These are phyloP conservation scores for Solanum arcanum DNA, from an alignment of 257 asterid genomes.

Conservation along the genomic window DNA sequence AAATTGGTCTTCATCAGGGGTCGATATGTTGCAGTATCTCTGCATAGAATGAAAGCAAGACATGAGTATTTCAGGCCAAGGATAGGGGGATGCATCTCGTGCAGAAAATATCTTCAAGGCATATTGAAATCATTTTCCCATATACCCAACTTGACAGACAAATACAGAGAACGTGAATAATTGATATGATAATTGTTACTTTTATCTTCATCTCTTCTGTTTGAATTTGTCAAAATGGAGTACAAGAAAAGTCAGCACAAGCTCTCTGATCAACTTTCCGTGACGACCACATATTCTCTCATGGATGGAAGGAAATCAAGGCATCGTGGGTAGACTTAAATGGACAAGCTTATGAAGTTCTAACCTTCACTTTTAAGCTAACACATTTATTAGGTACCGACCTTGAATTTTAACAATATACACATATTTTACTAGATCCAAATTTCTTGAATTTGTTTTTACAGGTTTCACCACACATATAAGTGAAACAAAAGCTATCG, in stretches of 20 bases:
- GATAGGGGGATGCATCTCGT: not conserved
- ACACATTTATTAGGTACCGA: not conserved
- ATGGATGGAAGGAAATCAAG: not conserved
- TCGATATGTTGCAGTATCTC: conserved; percentile 47
- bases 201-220: not conserved
- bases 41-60: conserved; percentile 6
- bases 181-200: not conserved
- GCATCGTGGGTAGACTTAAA: not conserved
- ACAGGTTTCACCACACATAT: not conserved
- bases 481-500: not conserved
- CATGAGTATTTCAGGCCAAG: not conserved
- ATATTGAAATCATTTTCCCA: not conserved
- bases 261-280: not conserved
- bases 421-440: not conserved
- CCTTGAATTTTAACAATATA: not conserved
- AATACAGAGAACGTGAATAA: not conserved
- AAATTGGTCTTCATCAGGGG: conserved; percentile 55
- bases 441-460: not conserved
- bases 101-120: not conserved
- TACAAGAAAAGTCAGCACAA: not conserved
- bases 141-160: not conserved
- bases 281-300: not conserved
- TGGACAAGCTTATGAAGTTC: not conserved
- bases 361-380: not conserved
- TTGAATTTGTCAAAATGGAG: not conserved